These are phyloP conservation scores for Penicillium sumatraense DNA, from an alignment of 2,329 filamentous ascomycete species.

Conservation along the genomic window DNA sequence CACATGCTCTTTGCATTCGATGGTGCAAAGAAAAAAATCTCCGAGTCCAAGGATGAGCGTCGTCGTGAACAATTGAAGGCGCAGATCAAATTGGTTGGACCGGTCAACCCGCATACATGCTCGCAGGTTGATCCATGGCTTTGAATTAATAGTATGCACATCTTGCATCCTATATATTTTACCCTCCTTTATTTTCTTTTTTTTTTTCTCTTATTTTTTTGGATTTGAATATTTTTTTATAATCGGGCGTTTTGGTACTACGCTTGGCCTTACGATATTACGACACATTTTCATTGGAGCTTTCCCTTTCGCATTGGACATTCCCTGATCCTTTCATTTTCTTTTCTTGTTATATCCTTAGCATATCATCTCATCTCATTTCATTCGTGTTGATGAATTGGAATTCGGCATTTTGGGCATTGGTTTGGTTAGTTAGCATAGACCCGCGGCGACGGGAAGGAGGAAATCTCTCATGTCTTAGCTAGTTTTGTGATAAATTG, in stretches of 20 bases:
- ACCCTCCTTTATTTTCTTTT: slow-evolving; percentile 7
- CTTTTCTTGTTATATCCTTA: not conserved
- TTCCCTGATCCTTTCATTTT: not conserved
- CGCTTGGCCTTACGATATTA: not conserved
- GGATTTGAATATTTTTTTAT: too few species aligned
- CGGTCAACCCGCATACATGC: slow-evolving; percentile 37
- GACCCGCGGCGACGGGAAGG: not conserved
- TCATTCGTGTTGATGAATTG: not conserved
- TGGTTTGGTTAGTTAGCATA: not conserved
- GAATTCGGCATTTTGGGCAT: not conserved
- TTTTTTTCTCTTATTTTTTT: not conserved
- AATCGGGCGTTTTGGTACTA: not conserved
- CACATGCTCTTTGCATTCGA: slow-evolving; percentile 35
- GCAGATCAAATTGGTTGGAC: slow-evolving; percentile 46
- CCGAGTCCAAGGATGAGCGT: slow-evolving; percentile 38
- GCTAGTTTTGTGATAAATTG: not conserved
- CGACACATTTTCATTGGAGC: not conserved
- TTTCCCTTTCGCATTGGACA: not conserved
- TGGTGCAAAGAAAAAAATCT: slow-evolving; percentile 40
- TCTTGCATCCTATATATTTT: slow-evolving; percentile 7
- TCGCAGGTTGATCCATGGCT: slow-evolving; percentile 35
- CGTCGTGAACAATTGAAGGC: slow-evolving; percentile 44
- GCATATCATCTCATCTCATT: not conserved
- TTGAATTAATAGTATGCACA: slow-evolving; percentile 13
- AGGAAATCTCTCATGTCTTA: not conserved